A percentile compares a stretch with the other conserved stretches of the same genome.
Conservation (phyloP, 805 yeast species). For the Vanderwaltozyma tropicalis region DNA sequence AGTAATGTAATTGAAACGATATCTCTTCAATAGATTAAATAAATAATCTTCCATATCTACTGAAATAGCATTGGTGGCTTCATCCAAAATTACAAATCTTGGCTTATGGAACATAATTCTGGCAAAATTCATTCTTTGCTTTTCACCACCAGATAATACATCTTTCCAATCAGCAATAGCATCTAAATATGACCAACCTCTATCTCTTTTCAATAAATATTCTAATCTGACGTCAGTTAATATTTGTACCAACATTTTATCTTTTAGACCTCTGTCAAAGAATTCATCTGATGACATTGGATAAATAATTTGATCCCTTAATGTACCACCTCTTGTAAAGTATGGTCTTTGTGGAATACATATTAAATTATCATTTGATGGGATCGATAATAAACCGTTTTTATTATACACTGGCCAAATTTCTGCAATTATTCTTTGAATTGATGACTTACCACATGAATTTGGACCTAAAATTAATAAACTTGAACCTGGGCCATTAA, state of each 20-base stretch:
- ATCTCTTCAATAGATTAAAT: slow-evolving; percentile 61
- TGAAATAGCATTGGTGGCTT: slow-evolving; percentile 87
- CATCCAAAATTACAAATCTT: slow-evolving; percentile 75
- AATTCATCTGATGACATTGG: slow-evolving; percentile 73
- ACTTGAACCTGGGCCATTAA: slow-evolving; percentile 44
- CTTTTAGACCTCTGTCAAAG: slow-evolving; percentile 60
- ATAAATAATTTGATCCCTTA: slow-evolving; percentile 84
- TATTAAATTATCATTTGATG: slow-evolving; percentile 55
- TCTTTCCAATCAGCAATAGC: slow-evolving; percentile 68
- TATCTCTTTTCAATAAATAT: slow-evolving; percentile 59
- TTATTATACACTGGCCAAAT: slow-evolving; percentile 77
- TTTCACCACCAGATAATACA: slow-evolving; percentile 93
- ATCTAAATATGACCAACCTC: slow-evolving; percentile 37
- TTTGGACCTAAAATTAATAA: slow-evolving; percentile 76
- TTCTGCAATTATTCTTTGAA: slow-evolving; percentile 74
- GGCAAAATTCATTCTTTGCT: slow-evolving; percentile 84
- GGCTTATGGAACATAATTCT: slow-evolving; percentile 74
- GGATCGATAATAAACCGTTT: slow-evolving; percentile 70
- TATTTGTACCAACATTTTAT: slow-evolving; percentile 55
- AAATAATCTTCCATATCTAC: slow-evolving; percentile 82
- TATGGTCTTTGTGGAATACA: slow-evolving; percentile 83
- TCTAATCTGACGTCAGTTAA: slow-evolving; percentile 70
- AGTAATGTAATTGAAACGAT: slow-evolving; percentile 68
- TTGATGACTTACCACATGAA: slow-evolving; percentile 84
- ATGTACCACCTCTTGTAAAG: slow-evolving; percentile 63